Percentiles rank a stretch among this genome's conserved stretches.
phyloP scores from a whole-genome alignment of 2,329 filamentous ascomycete species.

The Lojkania enalia region DNA sequence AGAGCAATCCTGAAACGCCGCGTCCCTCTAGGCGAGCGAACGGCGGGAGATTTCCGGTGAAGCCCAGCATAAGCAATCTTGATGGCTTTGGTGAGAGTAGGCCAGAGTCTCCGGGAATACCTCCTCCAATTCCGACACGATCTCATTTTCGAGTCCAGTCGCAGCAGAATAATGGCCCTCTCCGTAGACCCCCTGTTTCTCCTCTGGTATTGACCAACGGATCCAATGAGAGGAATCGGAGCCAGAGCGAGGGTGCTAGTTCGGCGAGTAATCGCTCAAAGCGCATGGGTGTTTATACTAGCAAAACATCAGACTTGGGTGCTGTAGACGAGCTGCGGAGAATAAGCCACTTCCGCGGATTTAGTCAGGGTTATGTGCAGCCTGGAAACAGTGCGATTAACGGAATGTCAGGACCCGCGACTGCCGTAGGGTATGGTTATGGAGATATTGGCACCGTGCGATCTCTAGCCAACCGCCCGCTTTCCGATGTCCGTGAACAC shows the following conservation, averaged over 20 bases:
- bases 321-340: constrained; percentile 57
- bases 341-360: constrained; percentile 59
- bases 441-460: constrained; percentile 40
- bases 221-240: constrained; percentile 66
- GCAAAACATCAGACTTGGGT: constrained; percentile 59
- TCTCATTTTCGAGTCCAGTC: constrained; percentile 80
- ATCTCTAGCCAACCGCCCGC: constrained; percentile 50
- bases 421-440: constrained; percentile 38
- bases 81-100: constrained; percentile 62
- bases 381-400: constrained; percentile 29
- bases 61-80: constrained; percentile 67
- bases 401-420: constrained; percentile 37
- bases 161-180: constrained; percentile 61
- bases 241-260: constrained; percentile 63
- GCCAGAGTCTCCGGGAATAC: constrained; percentile 66
- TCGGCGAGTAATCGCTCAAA: constrained; percentile 58
- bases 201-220: constrained; percentile 68
- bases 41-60: constrained; percentile 63
- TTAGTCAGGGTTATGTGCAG: constrained; percentile 59
- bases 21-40: constrained; percentile 64
- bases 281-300: constrained; percentile 63
- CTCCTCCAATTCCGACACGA: constrained; percentile 76
- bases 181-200: constrained; percentile 73
- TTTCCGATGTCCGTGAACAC: constrained; percentile 62
- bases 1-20: constrained; percentile 76